Evolutionary conservation across 116 monocot species (phyloP), one percentile per base, ranked within the genome.

Genomic region (Posidonia oceanica): DNA sequence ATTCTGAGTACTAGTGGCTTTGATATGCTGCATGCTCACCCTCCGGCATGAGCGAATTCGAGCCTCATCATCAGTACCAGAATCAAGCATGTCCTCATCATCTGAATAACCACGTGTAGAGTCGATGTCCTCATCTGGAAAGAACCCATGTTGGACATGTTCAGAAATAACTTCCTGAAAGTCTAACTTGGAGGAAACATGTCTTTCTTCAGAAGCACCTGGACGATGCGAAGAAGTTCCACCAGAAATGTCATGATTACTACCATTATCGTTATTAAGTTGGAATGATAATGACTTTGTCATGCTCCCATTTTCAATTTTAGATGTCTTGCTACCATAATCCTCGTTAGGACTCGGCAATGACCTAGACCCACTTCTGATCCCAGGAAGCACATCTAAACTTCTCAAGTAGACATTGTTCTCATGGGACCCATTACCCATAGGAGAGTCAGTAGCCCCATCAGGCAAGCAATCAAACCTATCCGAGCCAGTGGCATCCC

Each of bases 21-120:
- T 59, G 48, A 36, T 41, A 51, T 3, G 3, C 23, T 67, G 66
- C 39, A 71, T 64, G 6, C 44, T 66, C 4, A 40, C 64, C 54
- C 36, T 59, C 14, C 41, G 61, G 58, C n/a, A 36, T 36, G 54
- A 39, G 48, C 18, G 60, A 38, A 54, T 61, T 5, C 48, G 53
- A 69, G 64, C 70, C 17, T 63, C 78, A 0, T 56, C 73, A 15
- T 73, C 73, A 40, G 63, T 41, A 70, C 76, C 76, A 72, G 69
- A 76, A 52, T 74, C 84, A 65, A 77, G 72, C 63, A 76, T 78
- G 11, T 75, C 86, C 22, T 83, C 88, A 13, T 52, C 78, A 37
- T 75, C 84, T 10, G 83, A 81, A 68, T 48, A 37, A n/a, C 80
- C 67, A 55, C 17, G 65, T 22, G 36, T 64, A n/a, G 59, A 18